A percentile compares a stretch with the other conserved stretches of the same genome.
These are phyloP conservation scores for Puccinia polysora DNA, from an alignment of 1,284 basidiomycete species.

Conservation along the genomic window DNA sequence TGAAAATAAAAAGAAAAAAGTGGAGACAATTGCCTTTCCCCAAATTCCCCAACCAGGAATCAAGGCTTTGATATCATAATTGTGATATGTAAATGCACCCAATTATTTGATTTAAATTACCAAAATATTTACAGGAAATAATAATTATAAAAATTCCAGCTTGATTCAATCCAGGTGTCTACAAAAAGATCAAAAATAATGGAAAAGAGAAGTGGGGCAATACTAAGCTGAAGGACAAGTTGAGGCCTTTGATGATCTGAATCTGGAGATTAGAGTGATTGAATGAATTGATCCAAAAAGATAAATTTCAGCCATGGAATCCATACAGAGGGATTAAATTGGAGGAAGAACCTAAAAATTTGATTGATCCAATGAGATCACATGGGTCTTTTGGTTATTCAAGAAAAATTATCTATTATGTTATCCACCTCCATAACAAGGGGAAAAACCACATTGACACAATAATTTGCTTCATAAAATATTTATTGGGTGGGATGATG, in stretches of 20 bases:
- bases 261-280: conserved; percentile 60
- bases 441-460: conserved; percentile 84
- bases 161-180: too few species aligned
- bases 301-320: conserved; percentile 53
- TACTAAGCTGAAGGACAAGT: conserved; percentile 68
- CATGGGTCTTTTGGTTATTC: background rate
- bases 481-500: too few species aligned
- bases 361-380: background rate
- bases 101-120: conserved; percentile 98
- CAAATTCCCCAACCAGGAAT: conserved; percentile 95
- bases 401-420: conserved; percentile 56
- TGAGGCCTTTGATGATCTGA: conserved; percentile 68
- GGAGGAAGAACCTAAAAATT: background rate
- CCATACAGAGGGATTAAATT: conserved; percentile 44
- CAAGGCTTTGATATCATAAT: conserved; percentile 98
- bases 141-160: too few species aligned
- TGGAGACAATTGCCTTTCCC: conserved; percentile 73
- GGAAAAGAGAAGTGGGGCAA: background rate
- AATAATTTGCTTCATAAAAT: conserved; percentile 82
- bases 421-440: conserved; percentile 62
- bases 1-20: too few species aligned
- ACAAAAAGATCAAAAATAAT: too few species aligned
- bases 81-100: conserved; percentile 86
- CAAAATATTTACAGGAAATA: too few species aligned
- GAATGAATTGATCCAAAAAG: conserved; percentile 46